Evolutionary conservation across 2,329 filamentous ascomycete genomes (phyloP), one percentile per base, ranked within the genome.

Genomic region (Fusarium sp.): DNA sequence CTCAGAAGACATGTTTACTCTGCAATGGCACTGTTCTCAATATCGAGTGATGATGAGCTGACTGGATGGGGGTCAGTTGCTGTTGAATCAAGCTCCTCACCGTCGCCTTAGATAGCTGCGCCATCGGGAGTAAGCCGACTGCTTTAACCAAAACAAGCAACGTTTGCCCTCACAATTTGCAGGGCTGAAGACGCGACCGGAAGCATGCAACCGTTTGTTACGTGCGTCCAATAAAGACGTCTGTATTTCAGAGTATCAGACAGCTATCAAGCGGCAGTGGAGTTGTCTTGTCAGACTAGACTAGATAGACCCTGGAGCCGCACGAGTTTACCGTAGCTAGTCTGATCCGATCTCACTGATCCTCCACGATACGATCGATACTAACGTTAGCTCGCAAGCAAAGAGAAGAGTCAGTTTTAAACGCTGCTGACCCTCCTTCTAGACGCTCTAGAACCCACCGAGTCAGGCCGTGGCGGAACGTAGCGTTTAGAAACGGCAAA

Each of bases 1-100:
- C 10, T 63, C 57, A 8, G 44, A 35, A 2, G 72, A 65, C 53
- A 53, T 60, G n/a, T 33, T 33, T 15, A 15, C 29, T 10, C 11
- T 10, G 1, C 0, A 15, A 39, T 23, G 14, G 23, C 8, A 25
- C 23, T 25, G 23, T 25, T 8, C 23, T n/a, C 14, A 13, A 11
- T 10, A 38, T 6, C 3, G 9, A 21, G 9, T 21, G n/a, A 13
- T 8, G 29, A 19, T n/a, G 9, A 9, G 6, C 9, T 7, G 7
- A 50, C 8, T 19, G 19, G 19, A 19, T 19, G 19, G 9, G 13
- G 27, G 38, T 36, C 14, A 32, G n/a, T 33, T 32, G 45, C 37
- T 49, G 36, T 25, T 45, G 14, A 51, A 39, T 36, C 44, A 39
- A 41, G 47, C 46, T 39, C 8, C 10, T 4, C 25, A 29, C 14